phyloP scores from a whole-genome alignment of 208 protist species.

The Acanthamoeba lenticulata region DNA sequence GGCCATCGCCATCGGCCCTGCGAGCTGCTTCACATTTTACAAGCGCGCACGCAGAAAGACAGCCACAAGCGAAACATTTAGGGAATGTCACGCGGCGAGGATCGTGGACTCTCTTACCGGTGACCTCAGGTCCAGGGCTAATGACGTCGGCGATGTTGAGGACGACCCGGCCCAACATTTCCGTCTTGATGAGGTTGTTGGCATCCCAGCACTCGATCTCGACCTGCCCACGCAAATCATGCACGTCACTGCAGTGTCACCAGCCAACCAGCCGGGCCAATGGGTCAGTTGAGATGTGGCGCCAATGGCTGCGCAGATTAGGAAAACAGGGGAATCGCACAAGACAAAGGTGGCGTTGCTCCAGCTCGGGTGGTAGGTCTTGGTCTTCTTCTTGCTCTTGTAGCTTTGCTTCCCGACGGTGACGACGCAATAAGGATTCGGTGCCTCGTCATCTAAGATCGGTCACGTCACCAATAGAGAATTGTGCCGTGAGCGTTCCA shows the following conservation, averaged over 20 bases:
- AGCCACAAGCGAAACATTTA: not conserved
- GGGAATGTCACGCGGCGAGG: not conserved
- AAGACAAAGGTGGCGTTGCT: constrained; percentile 34
- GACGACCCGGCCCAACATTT: not conserved
- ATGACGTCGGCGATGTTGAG: constrained; percentile 38
- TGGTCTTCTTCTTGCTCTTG: constrained; percentile 53
- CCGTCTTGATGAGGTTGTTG: constrained; percentile 45
- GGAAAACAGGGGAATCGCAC: not conserved
- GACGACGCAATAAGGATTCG: constrained; percentile 4
- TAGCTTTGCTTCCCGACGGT: constrained; percentile 12
- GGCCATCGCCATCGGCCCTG: not conserved
- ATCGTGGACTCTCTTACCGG: too few relatives aligned
- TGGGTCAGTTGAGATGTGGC: not conserved
- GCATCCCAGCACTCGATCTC: constrained; percentile 43
- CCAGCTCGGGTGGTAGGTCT: constrained; percentile 11
- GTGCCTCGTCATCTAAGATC: not conserved
- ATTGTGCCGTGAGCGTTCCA: too few relatives aligned
- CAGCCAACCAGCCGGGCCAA: not conserved
- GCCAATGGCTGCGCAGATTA: not conserved
- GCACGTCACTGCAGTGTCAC: not conserved
- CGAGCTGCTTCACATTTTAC: not conserved
- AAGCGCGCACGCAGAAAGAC: too few relatives aligned
- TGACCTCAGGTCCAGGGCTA: not conserved
- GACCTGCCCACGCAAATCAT: not conserved
- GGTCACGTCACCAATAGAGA: too few relatives aligned